Evolutionary conservation across 2,329 filamentous ascomycete genomes (phyloP).

Genomic region (Pseudogymnoascus sp.): DNA sequence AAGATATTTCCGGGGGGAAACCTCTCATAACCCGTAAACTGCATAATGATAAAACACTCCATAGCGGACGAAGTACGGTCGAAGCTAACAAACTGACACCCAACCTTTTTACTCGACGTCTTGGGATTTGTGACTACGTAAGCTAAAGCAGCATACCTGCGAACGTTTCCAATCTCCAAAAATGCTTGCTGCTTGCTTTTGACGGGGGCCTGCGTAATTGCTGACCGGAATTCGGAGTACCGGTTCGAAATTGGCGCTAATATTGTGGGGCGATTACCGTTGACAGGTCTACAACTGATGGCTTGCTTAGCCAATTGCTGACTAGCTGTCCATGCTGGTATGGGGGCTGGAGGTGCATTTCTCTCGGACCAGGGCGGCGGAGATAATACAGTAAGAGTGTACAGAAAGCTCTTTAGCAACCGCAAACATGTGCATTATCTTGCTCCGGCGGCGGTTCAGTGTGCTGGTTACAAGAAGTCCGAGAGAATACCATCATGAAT

Average conservation of each 20-base stretch:
- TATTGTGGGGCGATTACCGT: neutral
- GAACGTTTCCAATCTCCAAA: neutral
- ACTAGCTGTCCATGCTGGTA: neutral
- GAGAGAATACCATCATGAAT: neutral
- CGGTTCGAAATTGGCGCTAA: neutral
- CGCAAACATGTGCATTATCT: neutral
- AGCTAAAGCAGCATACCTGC: neutral
- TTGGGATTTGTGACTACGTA: neutral
- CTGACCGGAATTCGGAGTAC: slow-evolving; percentile 1
- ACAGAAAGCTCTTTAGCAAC: neutral
- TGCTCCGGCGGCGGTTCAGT: neutral
- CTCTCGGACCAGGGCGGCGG: neutral
- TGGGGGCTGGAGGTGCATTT: neutral
- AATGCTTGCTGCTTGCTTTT: neutral
- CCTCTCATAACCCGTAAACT: neutral
- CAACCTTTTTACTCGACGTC: neutral
- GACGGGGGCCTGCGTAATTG: neutral
- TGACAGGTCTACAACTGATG: neutral
- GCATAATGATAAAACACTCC: neutral
- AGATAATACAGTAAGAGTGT: neutral
- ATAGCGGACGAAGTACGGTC: neutral
- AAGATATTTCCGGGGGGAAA: neutral
- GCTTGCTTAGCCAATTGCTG: neutral
- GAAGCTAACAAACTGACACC: neutral
- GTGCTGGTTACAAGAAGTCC: neutral